Base-by-base conservation (phyloP, 2,329 filamentous ascomycete species). In the Talaromyces funiculosus region DNA sequence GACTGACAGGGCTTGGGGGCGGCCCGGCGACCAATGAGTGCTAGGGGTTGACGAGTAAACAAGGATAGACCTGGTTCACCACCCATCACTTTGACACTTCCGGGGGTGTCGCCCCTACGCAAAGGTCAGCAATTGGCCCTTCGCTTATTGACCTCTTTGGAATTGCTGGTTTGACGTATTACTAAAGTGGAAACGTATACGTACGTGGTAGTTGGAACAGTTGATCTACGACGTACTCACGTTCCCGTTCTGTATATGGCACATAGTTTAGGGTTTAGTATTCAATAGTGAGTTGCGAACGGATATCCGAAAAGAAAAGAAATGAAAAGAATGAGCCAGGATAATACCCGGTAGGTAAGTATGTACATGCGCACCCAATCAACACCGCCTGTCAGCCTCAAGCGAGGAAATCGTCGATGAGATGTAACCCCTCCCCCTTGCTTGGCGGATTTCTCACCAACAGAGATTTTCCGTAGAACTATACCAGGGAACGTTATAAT, bases 341-440 rank as follows among this genome's bases (percentile, higher is more conserved):
- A 8, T 14, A 33, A 33, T 20, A 35, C 16, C 45, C 4, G 8
- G 26, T 8, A 7, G 47, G 47, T 14, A 22, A 20, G 26, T 35
- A 35, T 33, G 29, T 55, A 42, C 12, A 31, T 29, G n/a, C 12
- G 1, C 12, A 33, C 14, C 37, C 35, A 43, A 40, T 22, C 31
- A 37, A n/a, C 12, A 56, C 29, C 16, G 35, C 37, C 33, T 9
- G 24, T 29, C 51, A 40, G 16, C 38, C 16, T 29, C 10, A 6
- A 29, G 10, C 6, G 24, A 47, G 29, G 47, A n/a, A 47, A 47
- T 49, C 26, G 16, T 51, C 16, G 55, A 49, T 57, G 42, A 57
- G 35, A 51, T 51, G 47, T 51, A 49, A 33, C 31, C 55, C 31
- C 20, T 37, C 40, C 42, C 54, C 38, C 54, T 57, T 57, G 54